These are phyloP conservation scores for Trichopus zeylanicus DNA, from an alignment of 116 monocot species.

Conservation along the genomic window DNA sequence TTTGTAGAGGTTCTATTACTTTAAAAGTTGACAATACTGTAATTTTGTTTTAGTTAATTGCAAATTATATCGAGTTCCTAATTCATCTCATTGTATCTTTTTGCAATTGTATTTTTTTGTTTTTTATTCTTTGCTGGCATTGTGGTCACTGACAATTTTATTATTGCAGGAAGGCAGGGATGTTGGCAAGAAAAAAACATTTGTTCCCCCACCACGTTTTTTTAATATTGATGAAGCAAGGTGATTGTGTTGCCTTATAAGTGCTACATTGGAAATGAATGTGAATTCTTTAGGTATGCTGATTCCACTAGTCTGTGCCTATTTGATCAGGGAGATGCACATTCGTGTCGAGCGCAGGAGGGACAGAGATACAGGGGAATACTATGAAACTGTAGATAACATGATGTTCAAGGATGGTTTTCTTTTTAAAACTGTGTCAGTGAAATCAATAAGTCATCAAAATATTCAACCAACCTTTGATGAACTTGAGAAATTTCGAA, in stretches of 20 bases:
- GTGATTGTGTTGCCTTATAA: constrained; percentile 25
- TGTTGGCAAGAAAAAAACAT: constrained; percentile 74
- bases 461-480: constrained; percentile 92
- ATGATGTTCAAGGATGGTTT: constrained; percentile 96
- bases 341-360: constrained; percentile 80
- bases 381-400: constrained; percentile 72
- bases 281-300: not conserved
- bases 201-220: constrained; percentile 91
- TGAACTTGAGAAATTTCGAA: constrained; percentile 91
- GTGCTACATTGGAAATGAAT: not conserved
- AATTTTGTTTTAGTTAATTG: not conserved
- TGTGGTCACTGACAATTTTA: constrained; percentile 1
- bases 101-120: too few relatives aligned
- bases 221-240: constrained; percentile 93
- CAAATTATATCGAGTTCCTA: not conserved
- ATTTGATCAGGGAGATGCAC: constrained; percentile 65
- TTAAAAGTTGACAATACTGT: not conserved
- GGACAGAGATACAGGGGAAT: constrained; percentile 65
- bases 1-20: not conserved
- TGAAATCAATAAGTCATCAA: constrained; percentile 64
- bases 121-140: too few relatives aligned
- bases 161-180: constrained; percentile 71
- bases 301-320: not conserved
- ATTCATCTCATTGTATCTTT: too few relatives aligned
- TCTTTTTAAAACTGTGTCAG: constrained; percentile 73